These are phyloP conservation scores for Syzygium aromaticum DNA, from an alignment of 345 rosid genomes.

Conservation along the genomic window DNA sequence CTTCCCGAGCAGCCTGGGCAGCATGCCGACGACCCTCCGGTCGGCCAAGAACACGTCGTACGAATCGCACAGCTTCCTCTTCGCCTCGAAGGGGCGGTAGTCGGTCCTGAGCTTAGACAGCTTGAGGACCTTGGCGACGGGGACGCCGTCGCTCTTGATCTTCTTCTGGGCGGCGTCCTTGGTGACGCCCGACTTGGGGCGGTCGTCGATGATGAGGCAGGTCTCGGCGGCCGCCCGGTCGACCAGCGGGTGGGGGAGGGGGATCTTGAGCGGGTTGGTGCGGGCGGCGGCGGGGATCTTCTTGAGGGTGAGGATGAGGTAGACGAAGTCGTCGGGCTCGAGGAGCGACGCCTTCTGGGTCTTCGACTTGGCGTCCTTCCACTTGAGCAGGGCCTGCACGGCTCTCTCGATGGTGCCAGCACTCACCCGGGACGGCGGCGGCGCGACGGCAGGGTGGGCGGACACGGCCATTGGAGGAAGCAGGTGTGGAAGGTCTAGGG, in stretches of 20 bases:
- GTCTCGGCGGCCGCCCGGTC: slow-evolving; percentile 1
- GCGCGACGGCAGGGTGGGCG: background rate
- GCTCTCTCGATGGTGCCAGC: slow-evolving; percentile 3
- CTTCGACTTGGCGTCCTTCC: slow-evolving; percentile 4
- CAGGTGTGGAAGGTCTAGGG: background rate
- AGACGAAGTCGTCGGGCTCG: slow-evolving; percentile 12
- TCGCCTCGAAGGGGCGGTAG: slow-evolving; percentile 14
- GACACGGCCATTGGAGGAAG: background rate
- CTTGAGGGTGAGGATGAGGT: slow-evolving; percentile 13
- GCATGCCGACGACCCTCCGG: slow-evolving; percentile 8
- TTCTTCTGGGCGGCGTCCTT: slow-evolving; percentile 14
- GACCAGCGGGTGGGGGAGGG: slow-evolving; percentile 2
- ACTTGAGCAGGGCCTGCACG: slow-evolving; percentile 5
- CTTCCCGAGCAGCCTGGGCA: slow-evolving; percentile 13
- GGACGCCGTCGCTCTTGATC: slow-evolving; percentile 11
- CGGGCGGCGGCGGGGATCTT: slow-evolving; percentile 7
- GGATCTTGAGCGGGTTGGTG: slow-evolving; percentile 12
- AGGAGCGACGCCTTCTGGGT: slow-evolving; percentile 13
- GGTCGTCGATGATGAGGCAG: slow-evolving; percentile 14
- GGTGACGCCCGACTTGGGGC: slow-evolving; percentile 9
- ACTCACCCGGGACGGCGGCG: slow-evolving; percentile 2
- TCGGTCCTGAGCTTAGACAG: slow-evolving; percentile 11
- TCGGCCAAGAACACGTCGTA: slow-evolving; percentile 14
- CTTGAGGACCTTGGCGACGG: slow-evolving; percentile 13
- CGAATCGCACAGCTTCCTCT: slow-evolving; percentile 16